Base-by-base conservation (phyloP, 345 rosid genomes). In the Pistacia vera region DNA sequence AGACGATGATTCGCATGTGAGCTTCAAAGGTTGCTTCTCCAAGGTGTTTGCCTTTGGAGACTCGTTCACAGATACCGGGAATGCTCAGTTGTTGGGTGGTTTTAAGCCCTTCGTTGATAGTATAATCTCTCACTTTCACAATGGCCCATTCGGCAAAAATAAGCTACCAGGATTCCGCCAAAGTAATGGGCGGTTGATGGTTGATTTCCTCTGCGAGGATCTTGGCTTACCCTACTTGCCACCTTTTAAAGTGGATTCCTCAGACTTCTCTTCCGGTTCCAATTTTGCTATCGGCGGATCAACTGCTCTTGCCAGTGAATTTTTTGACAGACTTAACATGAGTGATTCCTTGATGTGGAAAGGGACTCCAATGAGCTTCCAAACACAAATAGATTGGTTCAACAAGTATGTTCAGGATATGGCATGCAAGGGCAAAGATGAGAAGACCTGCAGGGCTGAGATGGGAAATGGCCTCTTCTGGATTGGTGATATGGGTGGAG, bases 21-120 rank as follows among this genome's bases (percentile, higher is more conserved):
- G 52, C 70, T 69, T 9, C 33, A 44, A 46, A 7, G 81, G 77
- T 54, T 38, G 41, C 35, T 73, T 85, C 70, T 0, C 62, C 41
- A 85, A 79, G 72, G 72, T 85, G 30, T 85, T 36, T 36, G 88
- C 88, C 2, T 87, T 87, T 22, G 91, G 91, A 11, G 91, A 83
- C 73, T 85, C 88, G 14, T 72, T 16, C 57, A 88, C 91, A 0
- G 86, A 87, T 81, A 82, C 83, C 0, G 89, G 87, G n/a, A 88
- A 88, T 44, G 82, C 86, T 33, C 60, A 36, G 49, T 11, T 70
- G 18, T 18, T 80, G 55, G 86, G 85, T 41, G 64, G 60, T 51
- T 46, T 84, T 16, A 67, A 78, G 51, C 13, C 76, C 61, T 78
- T 83, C 28, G 36, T 71, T 18, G 72, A 58, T 25, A 10, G 59